phyloP scores from a whole-genome alignment of 169 alveolate species.

The Neospora caninum region DNA sequence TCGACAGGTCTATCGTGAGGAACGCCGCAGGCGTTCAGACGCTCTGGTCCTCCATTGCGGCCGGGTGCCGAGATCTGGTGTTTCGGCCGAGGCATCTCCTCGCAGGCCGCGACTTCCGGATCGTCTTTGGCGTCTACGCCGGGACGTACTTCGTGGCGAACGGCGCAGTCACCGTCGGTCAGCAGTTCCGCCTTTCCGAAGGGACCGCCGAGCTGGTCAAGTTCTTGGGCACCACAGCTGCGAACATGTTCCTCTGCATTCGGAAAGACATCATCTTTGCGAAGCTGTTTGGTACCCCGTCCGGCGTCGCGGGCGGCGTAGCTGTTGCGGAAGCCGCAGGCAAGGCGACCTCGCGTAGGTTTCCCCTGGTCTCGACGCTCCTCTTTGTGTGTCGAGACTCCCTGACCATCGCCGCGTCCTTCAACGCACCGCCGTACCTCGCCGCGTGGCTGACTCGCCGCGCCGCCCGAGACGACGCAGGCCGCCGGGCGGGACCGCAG shows the following conservation, averaged over 20 bases:
- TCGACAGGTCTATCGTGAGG: conserved; percentile 40
- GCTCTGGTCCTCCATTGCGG: not conserved
- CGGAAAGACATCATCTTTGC: conserved; percentile 62
- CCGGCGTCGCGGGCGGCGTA: not conserved
- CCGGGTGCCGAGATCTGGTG: not conserved
- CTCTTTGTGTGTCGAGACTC: conserved; percentile 47
- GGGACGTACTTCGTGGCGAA: conserved; percentile 65
- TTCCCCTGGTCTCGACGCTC: conserved; percentile 41
- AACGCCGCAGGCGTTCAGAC: conserved; percentile 14
- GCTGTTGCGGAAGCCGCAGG: not conserved
- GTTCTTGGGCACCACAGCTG: conserved; percentile 29
- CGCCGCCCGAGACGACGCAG: not conserved
- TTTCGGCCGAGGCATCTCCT: conserved; percentile 1
- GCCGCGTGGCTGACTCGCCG: conserved; percentile 6
- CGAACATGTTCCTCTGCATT: conserved; percentile 53
- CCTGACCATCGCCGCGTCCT: conserved; percentile 65
- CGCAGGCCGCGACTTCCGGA: conserved; percentile 35
- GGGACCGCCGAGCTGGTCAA: not conserved
- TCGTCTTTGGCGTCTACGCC: conserved; percentile 58
- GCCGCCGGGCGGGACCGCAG: not conserved
- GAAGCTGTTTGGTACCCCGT: conserved; percentile 29
- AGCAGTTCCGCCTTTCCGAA: not conserved
- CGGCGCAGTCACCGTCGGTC: conserved; percentile 17
- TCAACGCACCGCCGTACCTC: conserved; percentile 50
- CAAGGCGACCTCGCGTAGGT: not conserved